Conservation (phyloP, 495 filamentous ascomycete species). For the Hypoxylon lenormandii region DNA sequence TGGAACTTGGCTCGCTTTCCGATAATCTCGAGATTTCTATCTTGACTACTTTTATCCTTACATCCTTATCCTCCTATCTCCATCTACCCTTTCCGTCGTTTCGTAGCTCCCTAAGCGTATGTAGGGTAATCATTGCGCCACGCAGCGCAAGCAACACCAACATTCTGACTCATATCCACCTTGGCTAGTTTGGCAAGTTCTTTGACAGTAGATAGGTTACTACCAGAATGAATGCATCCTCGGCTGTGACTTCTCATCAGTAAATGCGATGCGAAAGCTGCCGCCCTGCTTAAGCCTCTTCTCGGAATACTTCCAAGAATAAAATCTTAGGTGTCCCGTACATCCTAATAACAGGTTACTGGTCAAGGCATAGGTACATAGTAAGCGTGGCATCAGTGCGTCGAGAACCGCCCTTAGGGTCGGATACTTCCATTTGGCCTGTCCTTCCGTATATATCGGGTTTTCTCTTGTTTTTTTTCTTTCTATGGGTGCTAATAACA, state of each 20-base stretch:
- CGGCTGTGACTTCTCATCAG: not conserved
- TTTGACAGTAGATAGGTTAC: too few species aligned
- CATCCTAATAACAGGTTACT: conserved; percentile 13
- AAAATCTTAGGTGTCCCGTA: not conserved
- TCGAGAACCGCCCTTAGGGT: conserved; percentile 3
- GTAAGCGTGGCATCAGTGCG: conserved; percentile 7
- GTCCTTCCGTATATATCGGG: conserved; percentile 15
- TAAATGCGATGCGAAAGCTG: not conserved
- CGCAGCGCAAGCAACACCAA: conserved; percentile 27
- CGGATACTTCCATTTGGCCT: not conserved
- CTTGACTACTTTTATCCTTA: conserved; percentile 9
- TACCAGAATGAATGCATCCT: too few species aligned
- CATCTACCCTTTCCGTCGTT: conserved; percentile 24
- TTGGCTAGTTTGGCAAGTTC: conserved; percentile 1
- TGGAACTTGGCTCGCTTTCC: conserved; percentile 11
- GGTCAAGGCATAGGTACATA: not conserved
- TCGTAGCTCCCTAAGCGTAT: not conserved
- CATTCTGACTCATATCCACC: conserved; percentile 39
- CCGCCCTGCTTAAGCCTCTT: not conserved
- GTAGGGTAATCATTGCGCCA: conserved; percentile 23
- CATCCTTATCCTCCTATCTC: conserved; percentile 20
- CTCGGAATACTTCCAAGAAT: too few species aligned
- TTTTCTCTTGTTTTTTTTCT: conserved; percentile 25
- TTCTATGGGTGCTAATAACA: conserved; percentile 40
- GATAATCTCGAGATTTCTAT: conserved; percentile 9